These are phyloP conservation scores for Podospora fimiseda DNA, from an alignment of 495 filamentous ascomycete species.

Conservation along the genomic window DNA sequence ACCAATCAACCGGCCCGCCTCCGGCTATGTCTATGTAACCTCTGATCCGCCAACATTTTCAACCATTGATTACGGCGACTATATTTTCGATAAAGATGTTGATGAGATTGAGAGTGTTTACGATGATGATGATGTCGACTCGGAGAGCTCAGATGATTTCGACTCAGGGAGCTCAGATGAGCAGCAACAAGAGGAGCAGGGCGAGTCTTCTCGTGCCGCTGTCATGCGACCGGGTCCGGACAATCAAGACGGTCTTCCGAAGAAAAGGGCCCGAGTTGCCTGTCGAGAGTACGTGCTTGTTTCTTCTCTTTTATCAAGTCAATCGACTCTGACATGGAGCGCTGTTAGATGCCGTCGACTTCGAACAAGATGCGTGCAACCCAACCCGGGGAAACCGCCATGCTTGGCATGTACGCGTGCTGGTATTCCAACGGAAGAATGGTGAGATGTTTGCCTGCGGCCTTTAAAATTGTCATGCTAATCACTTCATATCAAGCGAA, in stretches of 20 bases:
- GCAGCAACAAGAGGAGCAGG: too few species aligned
- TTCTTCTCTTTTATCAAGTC: background rate
- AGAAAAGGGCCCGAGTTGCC: constrained; percentile 42
- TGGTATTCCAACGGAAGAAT: constrained; percentile 36
- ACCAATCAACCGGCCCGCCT: too few species aligned
- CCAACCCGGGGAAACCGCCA: constrained; percentile 34
- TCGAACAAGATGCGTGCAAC: constrained; percentile 43
- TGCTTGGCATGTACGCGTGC: constrained; percentile 39
- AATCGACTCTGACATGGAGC: too few species aligned
- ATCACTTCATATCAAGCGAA: constrained; percentile 16
- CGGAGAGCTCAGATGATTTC: too few species aligned
- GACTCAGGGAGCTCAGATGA: too few species aligned
- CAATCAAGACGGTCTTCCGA: constrained; percentile 11
- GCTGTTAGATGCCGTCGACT: constrained; percentile 43
- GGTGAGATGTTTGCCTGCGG: constrained; percentile 25
- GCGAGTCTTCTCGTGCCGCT: too few species aligned
- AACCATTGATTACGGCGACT: too few species aligned
- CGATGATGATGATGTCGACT: too few species aligned
- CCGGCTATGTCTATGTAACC: too few species aligned
- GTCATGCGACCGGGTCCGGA: background rate
- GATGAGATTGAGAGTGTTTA: too few species aligned
- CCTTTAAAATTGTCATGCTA: constrained; percentile 3
- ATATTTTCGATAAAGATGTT: too few species aligned
- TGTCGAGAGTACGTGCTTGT: constrained; percentile 38
- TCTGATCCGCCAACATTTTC: too few species aligned